Base-by-base conservation (phyloP, 345 rosid species). In the Euphorbia pulcherrima region DNA sequence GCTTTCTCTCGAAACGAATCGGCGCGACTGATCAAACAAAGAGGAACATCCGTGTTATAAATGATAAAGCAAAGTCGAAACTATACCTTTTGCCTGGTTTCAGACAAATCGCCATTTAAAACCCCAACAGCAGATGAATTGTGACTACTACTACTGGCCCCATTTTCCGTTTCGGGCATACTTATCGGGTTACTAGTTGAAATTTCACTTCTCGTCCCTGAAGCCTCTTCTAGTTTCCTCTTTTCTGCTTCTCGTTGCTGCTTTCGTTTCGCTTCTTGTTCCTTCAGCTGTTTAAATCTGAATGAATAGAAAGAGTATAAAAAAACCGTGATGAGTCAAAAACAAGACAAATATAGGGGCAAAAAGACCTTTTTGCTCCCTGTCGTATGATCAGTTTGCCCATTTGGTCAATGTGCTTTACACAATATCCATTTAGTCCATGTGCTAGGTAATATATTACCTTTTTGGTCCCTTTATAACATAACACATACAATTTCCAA, bases 251-350 rank as follows among this genome's bases (percentile, higher is more conserved):
- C 97, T 73, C 75, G 82, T 74, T 88, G 84, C 60, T 8, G 81
- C 71, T 59, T 86, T 84, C 77, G 84, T 81, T 82, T 90, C 23
- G 82, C 87, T 78, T 93, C 97, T 80, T 87, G 85, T 85, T 90
- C 96, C 80, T 89, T 93, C 53, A 89, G 40, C 74, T 77, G 77
- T 74, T 81, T 89, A 82, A 93, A 93, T 82, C 98, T 89, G 84
- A 51, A 64, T 37, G 26, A 51, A 78, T 67, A 16, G 35, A 68
- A 17, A 68, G 2, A 65, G 70, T 70, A 65, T 72, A 69, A 57
- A 37, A 60, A 70, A 78, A 63, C 54, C n/a, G n/a, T 40, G 48
- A 44, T 18, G 3, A 11, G 23, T 18, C 12, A 13, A 51, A 50
- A 61, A 37, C 11, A 60, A 16, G 17, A 6, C 52, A 46, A 28